A percentile compares a stretch with the other conserved stretches of the same genome.
Evolutionary conservation across 2,329 filamentous ascomycete species (phyloP).

Genomic region (Ustilaginoidea virens): DNA sequence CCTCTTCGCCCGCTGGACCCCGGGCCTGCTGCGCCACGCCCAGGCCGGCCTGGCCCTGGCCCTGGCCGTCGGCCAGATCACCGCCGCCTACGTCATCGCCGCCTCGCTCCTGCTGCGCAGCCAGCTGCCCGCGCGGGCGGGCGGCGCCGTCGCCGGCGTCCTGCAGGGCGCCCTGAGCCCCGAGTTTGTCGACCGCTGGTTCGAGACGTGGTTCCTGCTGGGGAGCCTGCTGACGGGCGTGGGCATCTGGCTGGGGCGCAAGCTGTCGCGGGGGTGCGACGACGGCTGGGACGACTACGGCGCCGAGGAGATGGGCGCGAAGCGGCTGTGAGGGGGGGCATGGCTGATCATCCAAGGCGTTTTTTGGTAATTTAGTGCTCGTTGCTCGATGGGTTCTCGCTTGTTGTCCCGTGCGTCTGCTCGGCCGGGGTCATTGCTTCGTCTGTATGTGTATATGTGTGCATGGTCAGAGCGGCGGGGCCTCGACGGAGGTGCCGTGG

Average conservation of each 20-base stretch:
- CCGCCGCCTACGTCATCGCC: slow-evolving; percentile 73
- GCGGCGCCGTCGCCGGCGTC: slow-evolving; percentile 62
- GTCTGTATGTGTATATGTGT: not conserved
- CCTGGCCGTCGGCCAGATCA: slow-evolving; percentile 64
- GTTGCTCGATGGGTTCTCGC: no score
- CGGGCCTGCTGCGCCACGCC: slow-evolving; percentile 53
- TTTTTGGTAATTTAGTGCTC: not conserved
- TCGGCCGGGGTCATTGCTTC: no score
- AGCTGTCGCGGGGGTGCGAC: slow-evolving; percentile 30
- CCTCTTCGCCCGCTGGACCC: slow-evolving; percentile 62
- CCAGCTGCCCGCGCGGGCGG: slow-evolving; percentile 63
- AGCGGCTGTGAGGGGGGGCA: slow-evolving; percentile 33
- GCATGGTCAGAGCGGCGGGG: no score
- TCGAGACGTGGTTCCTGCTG: slow-evolving; percentile 71
- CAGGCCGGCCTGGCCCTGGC: slow-evolving; percentile 69
- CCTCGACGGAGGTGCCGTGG: no score
- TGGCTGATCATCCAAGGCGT: not conserved
- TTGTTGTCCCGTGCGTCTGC: no score
- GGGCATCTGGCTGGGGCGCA: slow-evolving; percentile 60
- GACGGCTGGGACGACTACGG: slow-evolving; percentile 47
- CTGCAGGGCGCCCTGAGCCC: slow-evolving; percentile 57
- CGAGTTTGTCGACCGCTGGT: slow-evolving; percentile 55
- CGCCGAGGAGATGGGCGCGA: slow-evolving; percentile 56
- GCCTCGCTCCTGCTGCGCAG: slow-evolving; percentile 62
- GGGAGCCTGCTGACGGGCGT: slow-evolving; percentile 49